Conservation (phyloP, 805 yeast genomes). For the Ascoidea tarda region DNA sequence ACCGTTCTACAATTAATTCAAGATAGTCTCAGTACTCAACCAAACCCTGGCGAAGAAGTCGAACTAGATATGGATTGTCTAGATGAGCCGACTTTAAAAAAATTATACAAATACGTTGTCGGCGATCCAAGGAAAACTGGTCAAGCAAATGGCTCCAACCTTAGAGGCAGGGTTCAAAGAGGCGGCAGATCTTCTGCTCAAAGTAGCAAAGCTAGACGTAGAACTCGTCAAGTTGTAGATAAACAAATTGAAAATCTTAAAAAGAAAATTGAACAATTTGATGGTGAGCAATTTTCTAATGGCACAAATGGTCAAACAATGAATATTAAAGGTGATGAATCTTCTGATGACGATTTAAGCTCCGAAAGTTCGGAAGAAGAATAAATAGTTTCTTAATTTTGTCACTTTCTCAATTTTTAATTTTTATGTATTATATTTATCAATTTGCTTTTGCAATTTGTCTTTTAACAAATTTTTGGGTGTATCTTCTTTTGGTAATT, state of each 20-base stretch:
- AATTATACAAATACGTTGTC: slow-evolving; percentile 74
- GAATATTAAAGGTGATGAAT: slow-evolving; percentile 24
- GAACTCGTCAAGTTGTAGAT: slow-evolving; percentile 11
- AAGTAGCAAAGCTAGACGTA: slow-evolving; percentile 19
- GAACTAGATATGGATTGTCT: slow-evolving; percentile 92
- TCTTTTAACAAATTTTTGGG: background rate
- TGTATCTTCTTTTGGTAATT: background rate
- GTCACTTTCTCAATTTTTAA: background rate
- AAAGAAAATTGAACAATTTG: slow-evolving; percentile 63
- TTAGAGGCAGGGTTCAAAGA: slow-evolving; percentile 22
- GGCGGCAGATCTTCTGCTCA: slow-evolving; percentile 7
- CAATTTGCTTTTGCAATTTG: too few relatives aligned
- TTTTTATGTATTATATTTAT: background rate
- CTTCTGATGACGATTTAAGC: slow-evolving; percentile 40
- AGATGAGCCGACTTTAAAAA: slow-evolving; percentile 70
- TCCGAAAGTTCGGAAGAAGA: slow-evolving; percentile 68
- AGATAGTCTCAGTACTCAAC: slow-evolving; percentile 50
- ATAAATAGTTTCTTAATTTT: slow-evolving; percentile 15
- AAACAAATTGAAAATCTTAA: slow-evolving; percentile 58
- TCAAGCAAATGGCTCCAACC: background rate
- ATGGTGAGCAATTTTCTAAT: slow-evolving; percentile 32
- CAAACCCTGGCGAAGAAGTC: slow-evolving; percentile 70
- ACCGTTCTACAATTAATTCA: slow-evolving; percentile 77
- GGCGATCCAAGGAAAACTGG: slow-evolving; percentile 9
- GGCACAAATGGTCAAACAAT: slow-evolving; percentile 24